Conservation (phyloP, 148 eudicot species). For the Oxyria digyna region DNA sequence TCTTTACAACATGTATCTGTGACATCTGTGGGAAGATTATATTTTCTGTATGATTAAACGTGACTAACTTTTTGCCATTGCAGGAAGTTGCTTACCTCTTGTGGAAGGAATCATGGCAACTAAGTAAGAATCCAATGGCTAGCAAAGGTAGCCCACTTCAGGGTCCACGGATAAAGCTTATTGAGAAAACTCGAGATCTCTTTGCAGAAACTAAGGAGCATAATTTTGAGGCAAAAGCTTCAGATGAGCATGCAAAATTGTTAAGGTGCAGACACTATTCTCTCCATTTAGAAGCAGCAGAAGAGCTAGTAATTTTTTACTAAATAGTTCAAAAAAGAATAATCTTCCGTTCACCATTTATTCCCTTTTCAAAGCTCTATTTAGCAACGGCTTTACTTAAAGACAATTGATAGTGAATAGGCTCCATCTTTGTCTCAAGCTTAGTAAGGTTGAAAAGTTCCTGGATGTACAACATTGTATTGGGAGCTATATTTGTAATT, state of each 20-base stretch:
- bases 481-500: background rate
- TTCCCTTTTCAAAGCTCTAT: background rate
- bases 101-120: constrained; percentile 93
- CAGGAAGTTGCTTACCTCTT: constrained; percentile 90
- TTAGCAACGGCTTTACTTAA: background rate
- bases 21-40: background rate
- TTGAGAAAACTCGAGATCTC: constrained; percentile 76
- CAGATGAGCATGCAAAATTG: constrained; percentile 96
- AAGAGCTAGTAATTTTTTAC: background rate
- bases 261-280: constrained; percentile 35
- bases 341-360: background rate
- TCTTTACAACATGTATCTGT: background rate
- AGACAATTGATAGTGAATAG: background rate
- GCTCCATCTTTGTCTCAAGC: background rate
- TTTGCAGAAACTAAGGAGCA: constrained; percentile 89
- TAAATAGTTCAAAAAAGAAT: background rate
- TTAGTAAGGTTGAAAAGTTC: no score
- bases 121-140: constrained; percentile 85
- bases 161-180: constrained; percentile 81
- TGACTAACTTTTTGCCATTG: constrained; percentile 6
- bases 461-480: background rate
- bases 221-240: constrained; percentile 85
- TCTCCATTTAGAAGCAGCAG: background rate
- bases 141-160: constrained; percentile 87
- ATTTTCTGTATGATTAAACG: background rate